Evolutionary conservation across 1,139 yeast species (phyloP), one percentile per base, ranked within the genome.

Genomic region (Yamadazyma atmosphaerica): DNA sequence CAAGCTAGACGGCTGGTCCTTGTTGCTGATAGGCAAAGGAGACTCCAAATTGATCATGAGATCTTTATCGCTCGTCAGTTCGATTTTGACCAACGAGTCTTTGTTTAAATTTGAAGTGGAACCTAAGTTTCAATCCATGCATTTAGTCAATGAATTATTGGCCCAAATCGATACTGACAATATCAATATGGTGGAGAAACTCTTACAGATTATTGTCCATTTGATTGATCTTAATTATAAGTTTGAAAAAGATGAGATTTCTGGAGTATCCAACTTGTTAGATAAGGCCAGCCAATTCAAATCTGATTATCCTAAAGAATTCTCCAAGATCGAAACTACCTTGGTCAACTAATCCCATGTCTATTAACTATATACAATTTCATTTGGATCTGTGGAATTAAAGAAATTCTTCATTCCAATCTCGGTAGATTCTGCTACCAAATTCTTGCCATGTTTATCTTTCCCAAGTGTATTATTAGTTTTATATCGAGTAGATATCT

Each of bases 1-100:
- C 33, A 59, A 67, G 29, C 51, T 63, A 8, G 60, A 74, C 21
- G 97, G 98, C n/a, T 83, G 95, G 85, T 62, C 68, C 2, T 45
- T 65, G 13, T 40, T 68, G 32, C 43, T 48, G 16, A 39, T 48
- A 12, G 36, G 46, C 45, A 37, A 43, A 21, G 36, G 30, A 28
- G 58, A 63, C 32, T 47, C 51, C 30, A 81, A 78, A 52, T 52
- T 75, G 29, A 68, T 74, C 41, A 60, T 83, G 43, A 72, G 89
- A 58, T 56, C 72, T 1, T 63, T 83, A 33, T 80, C 86, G 5
- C 53, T 83, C 37, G 51, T 83, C 6, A 74, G 82, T 5, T 77
- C 88, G 1, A 61, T 81, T 12, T 56, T 83, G 30, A 74, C 84
- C 12, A 73, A 79, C 7, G 79, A 77, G 2, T 16, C 32, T 19